Evolutionary conservation across 1,139 yeast genomes (phyloP).

Genomic region (Taphrina flavorubra): DNA sequence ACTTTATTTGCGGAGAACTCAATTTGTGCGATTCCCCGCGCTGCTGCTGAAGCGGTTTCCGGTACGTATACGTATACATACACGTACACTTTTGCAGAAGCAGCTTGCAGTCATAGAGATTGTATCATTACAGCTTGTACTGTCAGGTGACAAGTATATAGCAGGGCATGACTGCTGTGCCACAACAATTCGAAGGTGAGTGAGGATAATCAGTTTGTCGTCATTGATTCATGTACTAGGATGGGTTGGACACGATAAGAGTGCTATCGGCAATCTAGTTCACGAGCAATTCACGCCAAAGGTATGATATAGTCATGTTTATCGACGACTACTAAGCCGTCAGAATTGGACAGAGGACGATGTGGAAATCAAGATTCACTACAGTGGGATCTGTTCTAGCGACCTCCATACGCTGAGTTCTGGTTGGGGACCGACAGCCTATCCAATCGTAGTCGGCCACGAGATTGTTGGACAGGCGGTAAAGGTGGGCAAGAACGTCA

Average conservation of each 20-base stretch:
- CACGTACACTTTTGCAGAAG: no score
- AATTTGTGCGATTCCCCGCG: no score
- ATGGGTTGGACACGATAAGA: constrained; percentile 44
- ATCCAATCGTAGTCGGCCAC: constrained; percentile 57
- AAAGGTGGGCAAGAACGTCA: constrained; percentile 59
- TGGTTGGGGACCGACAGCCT: constrained; percentile 53
- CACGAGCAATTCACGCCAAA: constrained; percentile 44
- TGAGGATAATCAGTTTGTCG: not conserved
- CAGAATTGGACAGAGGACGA: constrained; percentile 46
- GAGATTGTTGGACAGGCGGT: constrained; percentile 65
- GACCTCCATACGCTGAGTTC: constrained; percentile 59
- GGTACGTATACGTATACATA: no score
- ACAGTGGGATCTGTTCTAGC: constrained; percentile 65
- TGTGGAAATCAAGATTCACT: constrained; percentile 45
- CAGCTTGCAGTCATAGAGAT: no score
- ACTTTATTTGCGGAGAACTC: no score
- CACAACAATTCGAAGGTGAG: no score
- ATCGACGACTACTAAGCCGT: not conserved
- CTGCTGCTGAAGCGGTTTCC: no score
- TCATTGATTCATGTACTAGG: constrained; percentile 21
- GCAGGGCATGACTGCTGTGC: no score
- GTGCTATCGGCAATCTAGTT: constrained; percentile 45
- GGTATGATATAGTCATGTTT: not conserved
- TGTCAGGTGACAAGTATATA: no score
- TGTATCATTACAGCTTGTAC: no score